Base-by-base conservation (phyloP, 1,284 basidiomycete genomes). In the Moesziomyces parantarcticus region DNA sequence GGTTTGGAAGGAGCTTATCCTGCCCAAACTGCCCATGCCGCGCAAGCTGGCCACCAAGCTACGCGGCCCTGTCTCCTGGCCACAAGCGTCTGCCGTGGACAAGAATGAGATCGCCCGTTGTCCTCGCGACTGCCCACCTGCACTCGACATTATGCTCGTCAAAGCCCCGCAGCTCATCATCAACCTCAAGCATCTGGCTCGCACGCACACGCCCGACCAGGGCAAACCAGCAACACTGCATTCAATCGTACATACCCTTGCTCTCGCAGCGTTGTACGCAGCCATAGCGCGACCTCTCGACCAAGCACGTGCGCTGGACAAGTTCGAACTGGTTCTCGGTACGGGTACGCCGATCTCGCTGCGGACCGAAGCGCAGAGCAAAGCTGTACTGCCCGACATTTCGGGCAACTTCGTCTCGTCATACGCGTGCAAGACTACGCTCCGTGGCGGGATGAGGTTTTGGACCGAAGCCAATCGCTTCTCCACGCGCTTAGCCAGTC, bases 341-440 rank as follows among this genome's bases (percentile, higher is more conserved):
- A 22, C 61, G 9, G 50, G n/a, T 23, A 64, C 67, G n/a, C 67
- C 67, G 4, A 57, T 70, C 1, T 63, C 60, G 10, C 44, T 70
- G 1, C 57, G 67, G 3, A 46, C 54, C 2, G 50, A 62, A 6
- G 3, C 48, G 10, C 50, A n/a, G n/a, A n/a, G n/a, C 32, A 6
- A 1, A 2, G 36, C 25, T n/a, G n/a, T n/a, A n/a, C n/a, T 64
- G 32, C 60, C 67, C 1, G 2, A 5, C 0, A 64, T 61, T 0
- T 47, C 60, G 26, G 67, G 67, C 14, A 70, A 70, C 50, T 70
- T 41, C 14, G 67, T 70, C 50, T 59, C 60, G 6, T 41, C 23
- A 5, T 60, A 48, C 42, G 21, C 32, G 5, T 25, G 43, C 18
- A 26, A 34, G 16, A 50, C 16, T 14, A 14, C 16, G 13, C 18